Evolutionary conservation across 768 basidiomycete species (phyloP).

Genomic region (Hydnum rufescens): DNA sequence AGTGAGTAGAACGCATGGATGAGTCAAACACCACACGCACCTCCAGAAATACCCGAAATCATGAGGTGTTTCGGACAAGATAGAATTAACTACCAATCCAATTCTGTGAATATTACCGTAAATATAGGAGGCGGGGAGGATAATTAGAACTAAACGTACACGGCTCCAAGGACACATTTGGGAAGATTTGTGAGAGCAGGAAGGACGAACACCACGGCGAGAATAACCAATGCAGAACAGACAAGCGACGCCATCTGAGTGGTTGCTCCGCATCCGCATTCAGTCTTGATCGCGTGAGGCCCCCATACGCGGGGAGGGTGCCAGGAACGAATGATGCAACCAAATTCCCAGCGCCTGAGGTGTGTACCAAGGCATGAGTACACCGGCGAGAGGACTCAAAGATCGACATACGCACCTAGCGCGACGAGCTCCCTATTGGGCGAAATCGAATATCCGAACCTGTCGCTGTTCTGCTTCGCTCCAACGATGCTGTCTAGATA

Average conservation of each 20-base stretch:
- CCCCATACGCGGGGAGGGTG: constrained; percentile 80
- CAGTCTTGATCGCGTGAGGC: constrained; percentile 78
- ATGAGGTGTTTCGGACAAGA: constrained; percentile 71
- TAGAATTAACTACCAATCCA: constrained; percentile 62
- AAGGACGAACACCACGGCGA: constrained; percentile 79
- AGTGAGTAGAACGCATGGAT: neutral
- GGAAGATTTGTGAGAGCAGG: constrained; percentile 75
- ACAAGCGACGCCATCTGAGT: constrained; percentile 80
- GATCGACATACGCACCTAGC: constrained; percentile 25
- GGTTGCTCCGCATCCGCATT: constrained; percentile 74
- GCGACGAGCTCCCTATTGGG: constrained; percentile 95
- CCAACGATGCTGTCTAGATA: constrained; percentile 91
- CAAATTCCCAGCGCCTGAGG: constrained; percentile 49
- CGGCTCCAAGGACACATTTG: constrained; percentile 71
- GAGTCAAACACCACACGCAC: constrained; percentile 22
- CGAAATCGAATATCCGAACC: constrained; percentile 73
- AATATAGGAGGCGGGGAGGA: constrained; percentile 11
- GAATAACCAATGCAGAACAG: constrained; percentile 49
- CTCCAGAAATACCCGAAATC: constrained; percentile 72
- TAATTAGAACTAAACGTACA: constrained; percentile 30
- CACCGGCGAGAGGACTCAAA: neutral
- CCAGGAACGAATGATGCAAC: constrained; percentile 67
- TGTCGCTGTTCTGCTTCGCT: constrained; percentile 76
- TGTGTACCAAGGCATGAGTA: neutral
- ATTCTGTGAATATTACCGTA: constrained; percentile 29